Conservation (phyloP, 768 basidiomycete genomes). For the Leucocoprinus leucothites region DNA sequence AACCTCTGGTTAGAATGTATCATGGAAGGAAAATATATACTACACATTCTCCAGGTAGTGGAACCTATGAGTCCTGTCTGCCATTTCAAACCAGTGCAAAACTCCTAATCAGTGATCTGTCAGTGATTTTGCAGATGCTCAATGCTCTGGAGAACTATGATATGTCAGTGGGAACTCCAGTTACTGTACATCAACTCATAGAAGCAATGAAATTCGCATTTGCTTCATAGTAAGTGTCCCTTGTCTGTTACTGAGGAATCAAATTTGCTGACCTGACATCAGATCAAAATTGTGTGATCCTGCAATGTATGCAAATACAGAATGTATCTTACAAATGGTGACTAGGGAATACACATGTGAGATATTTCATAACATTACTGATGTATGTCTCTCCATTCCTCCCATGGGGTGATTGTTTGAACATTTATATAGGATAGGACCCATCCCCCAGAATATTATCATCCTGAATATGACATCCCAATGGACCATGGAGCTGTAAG, state of each 20-base stretch:
- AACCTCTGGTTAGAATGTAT: constrained; percentile 77
- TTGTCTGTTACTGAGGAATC: not conserved
- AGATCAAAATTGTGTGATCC: constrained; percentile 87
- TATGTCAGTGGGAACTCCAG: constrained; percentile 46
- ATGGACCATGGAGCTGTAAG: constrained; percentile 86
- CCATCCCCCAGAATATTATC: constrained; percentile 79
- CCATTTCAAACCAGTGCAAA: too few relatives aligned
- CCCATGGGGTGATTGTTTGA: not conserved
- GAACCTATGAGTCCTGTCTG: constrained; percentile 46
- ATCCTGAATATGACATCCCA: constrained; percentile 74
- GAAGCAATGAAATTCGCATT: constrained; percentile 82
- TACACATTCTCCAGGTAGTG: constrained; percentile 79
- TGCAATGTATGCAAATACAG: constrained; percentile 52
- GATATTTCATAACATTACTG: constrained; percentile 71
- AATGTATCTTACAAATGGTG: constrained; percentile 59
- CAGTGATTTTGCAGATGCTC: constrained; percentile 86
- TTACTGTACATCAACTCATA: constrained; percentile 76
- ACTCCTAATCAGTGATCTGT: not conserved
- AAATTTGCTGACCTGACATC: not conserved
- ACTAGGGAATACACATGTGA: constrained; percentile 64
- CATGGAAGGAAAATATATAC: constrained; percentile 82
- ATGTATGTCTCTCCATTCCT: constrained; percentile 52
- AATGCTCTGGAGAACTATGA: constrained; percentile 83
- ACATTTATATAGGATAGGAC: constrained; percentile 60
- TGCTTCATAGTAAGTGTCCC: constrained; percentile 38